Evolutionary conservation across 2,329 filamentous ascomycete species (phyloP).

Genomic region (Diaporthe velutina): DNA sequence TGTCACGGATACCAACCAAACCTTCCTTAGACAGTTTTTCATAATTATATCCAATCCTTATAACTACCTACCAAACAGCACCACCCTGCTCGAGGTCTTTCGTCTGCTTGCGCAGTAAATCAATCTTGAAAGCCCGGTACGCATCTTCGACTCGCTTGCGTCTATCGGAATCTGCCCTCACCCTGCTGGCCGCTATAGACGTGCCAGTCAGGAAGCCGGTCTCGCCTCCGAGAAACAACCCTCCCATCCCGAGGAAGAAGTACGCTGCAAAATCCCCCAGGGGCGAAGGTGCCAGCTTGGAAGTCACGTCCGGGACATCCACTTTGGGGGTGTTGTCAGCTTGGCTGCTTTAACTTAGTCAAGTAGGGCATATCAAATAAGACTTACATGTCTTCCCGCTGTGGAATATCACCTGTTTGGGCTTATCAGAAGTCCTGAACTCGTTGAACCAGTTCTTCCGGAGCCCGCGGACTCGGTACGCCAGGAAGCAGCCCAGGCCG

Average conservation of each 20-base stretch:
- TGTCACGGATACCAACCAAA: no score
- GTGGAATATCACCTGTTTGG: constrained; percentile 72
- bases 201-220: constrained; percentile 70
- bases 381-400: constrained; percentile 68
- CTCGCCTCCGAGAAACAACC: constrained; percentile 75
- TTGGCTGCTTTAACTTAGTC: no score
- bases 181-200: constrained; percentile 63
- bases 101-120: constrained; percentile 72
- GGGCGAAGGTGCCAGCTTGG: constrained; percentile 66
- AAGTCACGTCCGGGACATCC: constrained; percentile 71
- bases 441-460: constrained; percentile 71
- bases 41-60: no score
- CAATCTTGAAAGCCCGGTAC: constrained; percentile 72
- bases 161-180: constrained; percentile 66
- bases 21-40: no score
- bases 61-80: constrained; percentile 7
- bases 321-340: constrained; percentile 54
- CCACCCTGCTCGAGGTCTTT: constrained; percentile 60
- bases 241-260: constrained; percentile 71
- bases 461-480: constrained; percentile 67
- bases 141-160: constrained; percentile 71
- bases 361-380: neutral
- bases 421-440: constrained; percentile 72
- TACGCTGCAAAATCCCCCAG: constrained; percentile 73
- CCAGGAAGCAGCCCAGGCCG: constrained; percentile 69